Conservation (phyloP, 768 basidiomycete genomes). For the Chalciporus sphaerocephalus region DNA sequence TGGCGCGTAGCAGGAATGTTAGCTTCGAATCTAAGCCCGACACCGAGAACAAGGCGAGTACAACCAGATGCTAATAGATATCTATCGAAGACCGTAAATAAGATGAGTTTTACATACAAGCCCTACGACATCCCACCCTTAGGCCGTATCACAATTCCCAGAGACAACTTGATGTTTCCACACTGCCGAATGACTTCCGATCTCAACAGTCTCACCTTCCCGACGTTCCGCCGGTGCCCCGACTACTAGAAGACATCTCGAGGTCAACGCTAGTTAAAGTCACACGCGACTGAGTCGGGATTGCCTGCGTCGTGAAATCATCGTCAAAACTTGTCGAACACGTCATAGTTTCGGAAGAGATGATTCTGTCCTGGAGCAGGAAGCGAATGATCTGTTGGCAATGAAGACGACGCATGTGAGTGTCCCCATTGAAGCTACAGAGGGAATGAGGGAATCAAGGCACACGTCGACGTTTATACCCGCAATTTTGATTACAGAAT, state of each 20-base stretch:
- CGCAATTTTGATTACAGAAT: not conserved
- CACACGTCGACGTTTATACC: slow-evolving; percentile 9
- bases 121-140: too few relatives aligned
- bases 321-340: slow-evolving; percentile 2
- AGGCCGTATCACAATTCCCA: too few relatives aligned
- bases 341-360: not conserved
- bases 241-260: not conserved
- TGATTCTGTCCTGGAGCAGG: not conserved
- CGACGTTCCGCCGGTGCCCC: not conserved
- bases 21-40: too few relatives aligned
- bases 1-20: too few relatives aligned
- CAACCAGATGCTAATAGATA: too few relatives aligned
- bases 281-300: not conserved
- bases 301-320: slow-evolving; percentile 13
- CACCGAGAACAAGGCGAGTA: too few relatives aligned
- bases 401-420: too few relatives aligned
- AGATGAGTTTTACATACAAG: too few relatives aligned
- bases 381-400: slow-evolving; percentile 5
- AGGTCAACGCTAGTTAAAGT: slow-evolving; percentile 12
- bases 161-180: too few relatives aligned
- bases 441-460: not conserved
- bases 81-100: too few relatives aligned
- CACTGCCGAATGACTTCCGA: too few relatives aligned
- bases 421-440: not conserved
- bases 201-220: too few relatives aligned